Base-by-base conservation (phyloP, 192 early-diverging fungal genomes). In the Entomortierella parvispora region DNA sequence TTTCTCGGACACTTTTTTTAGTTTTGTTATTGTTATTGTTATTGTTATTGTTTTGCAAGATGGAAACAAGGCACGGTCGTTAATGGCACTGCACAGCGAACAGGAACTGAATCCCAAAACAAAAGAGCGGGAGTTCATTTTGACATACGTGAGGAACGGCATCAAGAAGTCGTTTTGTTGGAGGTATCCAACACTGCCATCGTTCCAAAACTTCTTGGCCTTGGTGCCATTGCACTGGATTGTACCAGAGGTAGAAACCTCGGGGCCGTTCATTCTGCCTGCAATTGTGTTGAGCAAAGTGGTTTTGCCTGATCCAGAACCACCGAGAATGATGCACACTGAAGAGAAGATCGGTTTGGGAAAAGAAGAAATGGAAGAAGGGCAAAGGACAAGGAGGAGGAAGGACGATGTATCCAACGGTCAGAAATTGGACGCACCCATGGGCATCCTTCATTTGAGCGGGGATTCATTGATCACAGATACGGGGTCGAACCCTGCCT, bases 321-420 rank as follows among this genome's bases (percentile, higher is more conserved):
- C 91, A 1, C 93, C 94, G 61, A 94, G 93, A 51, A 96, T 90
- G 15, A 91, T 92, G 55, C 92, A 92, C 48, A 93, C 81, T 69
- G 87, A 79, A 31, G 88, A 22, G 18, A 9, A 1, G 29, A 48
- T 33, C 31, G n/a, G 28, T 12, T 32, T 23, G 18, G 18, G 29
- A n/a, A 3, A 63, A 51, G 15, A n/a, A 34, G 29, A 29, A 3
- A 51, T 51, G 7, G 8, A 52, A 52, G 1, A 34, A 48, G 34
- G 15, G 23, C 37, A 34, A 22, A 63, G 4, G 31, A 33, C 8
- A 52, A 64, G 34, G 17, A 31, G 20, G 49, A 33, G 33, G 5
- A 15, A 29, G 28, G 12, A 31, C 1, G 15, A 29, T 5, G 9
- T 25, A 17, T 5, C 4, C 0, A 2, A 23, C 14, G 22, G 4